Conservation (phyloP, 2,329 filamentous ascomycete species). For the Spiromastix sp. region DNA sequence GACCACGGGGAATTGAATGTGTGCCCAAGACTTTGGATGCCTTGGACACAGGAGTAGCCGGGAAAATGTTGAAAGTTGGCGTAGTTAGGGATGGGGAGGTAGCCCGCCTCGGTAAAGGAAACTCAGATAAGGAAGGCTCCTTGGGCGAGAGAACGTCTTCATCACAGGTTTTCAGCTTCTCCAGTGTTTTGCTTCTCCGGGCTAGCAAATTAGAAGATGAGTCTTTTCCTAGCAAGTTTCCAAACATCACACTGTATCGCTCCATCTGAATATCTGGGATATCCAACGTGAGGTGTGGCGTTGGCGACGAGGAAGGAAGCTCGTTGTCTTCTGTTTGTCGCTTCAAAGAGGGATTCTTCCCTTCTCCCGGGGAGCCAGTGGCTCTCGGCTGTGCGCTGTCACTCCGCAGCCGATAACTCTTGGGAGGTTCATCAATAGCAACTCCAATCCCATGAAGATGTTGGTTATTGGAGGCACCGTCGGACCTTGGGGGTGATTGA, state of each 20-base stretch:
- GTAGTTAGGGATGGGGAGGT: slow-evolving; percentile 27
- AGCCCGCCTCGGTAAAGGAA: slow-evolving; percentile 21
- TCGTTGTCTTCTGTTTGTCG: slow-evolving; percentile 3
- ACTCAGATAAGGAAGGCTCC: too few species aligned
- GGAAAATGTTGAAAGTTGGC: slow-evolving; percentile 30
- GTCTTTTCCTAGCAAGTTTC: slow-evolving; percentile 51
- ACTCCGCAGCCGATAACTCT: too few species aligned
- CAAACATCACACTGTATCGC: slow-evolving; percentile 91
- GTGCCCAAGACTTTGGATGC: slow-evolving; percentile 18
- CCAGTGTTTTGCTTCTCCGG: slow-evolving; percentile 27
- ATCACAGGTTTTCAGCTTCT: slow-evolving; percentile 45
- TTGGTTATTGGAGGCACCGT: too few species aligned
- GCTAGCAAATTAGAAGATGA: slow-evolving; percentile 22
- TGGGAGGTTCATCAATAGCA: too few species aligned
- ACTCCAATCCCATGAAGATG: too few species aligned
- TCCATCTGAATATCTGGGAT: slow-evolving; percentile 76
- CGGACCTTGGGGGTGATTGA: neutral
- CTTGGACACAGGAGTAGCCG: slow-evolving; percentile 22
- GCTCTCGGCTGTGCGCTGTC: too few species aligned
- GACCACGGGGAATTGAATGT: slow-evolving; percentile 16
- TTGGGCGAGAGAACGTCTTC: slow-evolving; percentile 32
- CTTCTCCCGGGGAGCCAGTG: too few species aligned
- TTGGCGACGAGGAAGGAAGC: neutral
- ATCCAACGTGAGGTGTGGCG: slow-evolving; percentile 55
- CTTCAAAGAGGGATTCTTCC: too few species aligned